These are phyloP conservation scores for Neovahlkampfia damariscottae DNA, from an alignment of 78 protist species.

Conservation along the genomic window DNA sequence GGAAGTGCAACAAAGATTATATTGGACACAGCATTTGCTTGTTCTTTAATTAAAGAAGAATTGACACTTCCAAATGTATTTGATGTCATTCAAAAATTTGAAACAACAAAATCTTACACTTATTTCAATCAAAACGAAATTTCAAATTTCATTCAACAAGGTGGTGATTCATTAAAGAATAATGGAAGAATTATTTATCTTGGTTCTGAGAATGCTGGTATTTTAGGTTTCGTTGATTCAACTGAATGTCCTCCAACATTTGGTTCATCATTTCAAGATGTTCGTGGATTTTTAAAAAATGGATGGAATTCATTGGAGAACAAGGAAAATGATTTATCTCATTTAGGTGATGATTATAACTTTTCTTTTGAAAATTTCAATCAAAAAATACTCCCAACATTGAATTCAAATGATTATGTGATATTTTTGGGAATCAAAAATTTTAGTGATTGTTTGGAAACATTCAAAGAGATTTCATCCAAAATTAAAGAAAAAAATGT, in stretches of 20 bases:
- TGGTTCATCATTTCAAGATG: slow-evolving; percentile 21
- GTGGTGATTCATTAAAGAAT: neutral
- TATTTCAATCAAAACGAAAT: neutral
- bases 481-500: neutral
- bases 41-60: neutral
- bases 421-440: neutral
- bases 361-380: neutral
- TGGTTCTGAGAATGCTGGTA: slow-evolving; percentile 11
- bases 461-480: no score
- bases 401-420: neutral
- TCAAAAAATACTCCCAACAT: neutral
- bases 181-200: slow-evolving; percentile 11
- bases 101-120: neutral
- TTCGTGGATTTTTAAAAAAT: slow-evolving; percentile 16
- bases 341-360: neutral
- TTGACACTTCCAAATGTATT: neutral
- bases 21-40: slow-evolving; percentile 5
- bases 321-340: neutral
- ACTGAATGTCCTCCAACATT: slow-evolving; percentile 41
- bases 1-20: slow-evolving; percentile 59
- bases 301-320: slow-evolving; percentile 16
- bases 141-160: neutral
- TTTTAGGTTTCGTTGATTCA: slow-evolving; percentile 34
- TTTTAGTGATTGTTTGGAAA: no score
- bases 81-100: neutral